Conservation (phyloP, 208 protist species). For the Acanthamoeba castellanii region DNA sequence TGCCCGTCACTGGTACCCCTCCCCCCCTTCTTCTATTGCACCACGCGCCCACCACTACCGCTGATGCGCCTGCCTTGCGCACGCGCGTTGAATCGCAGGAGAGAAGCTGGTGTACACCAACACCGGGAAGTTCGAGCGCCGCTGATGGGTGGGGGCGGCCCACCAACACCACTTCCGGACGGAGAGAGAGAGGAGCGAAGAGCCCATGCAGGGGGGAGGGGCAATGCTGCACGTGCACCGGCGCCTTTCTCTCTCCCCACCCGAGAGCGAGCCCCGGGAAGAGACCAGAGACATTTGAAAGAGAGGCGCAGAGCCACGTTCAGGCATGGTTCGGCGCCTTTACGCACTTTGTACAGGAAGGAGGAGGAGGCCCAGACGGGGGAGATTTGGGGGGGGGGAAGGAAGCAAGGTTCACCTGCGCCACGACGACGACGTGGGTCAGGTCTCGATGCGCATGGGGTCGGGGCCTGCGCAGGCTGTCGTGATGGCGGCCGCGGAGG, state of each 20-base stretch:
- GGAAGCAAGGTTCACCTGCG: neutral
- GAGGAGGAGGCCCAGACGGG: neutral
- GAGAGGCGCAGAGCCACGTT: too few species aligned
- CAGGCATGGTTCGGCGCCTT: too few species aligned
- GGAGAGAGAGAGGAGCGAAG: neutral
- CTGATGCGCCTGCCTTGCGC: too few species aligned
- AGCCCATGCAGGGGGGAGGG: too few species aligned
- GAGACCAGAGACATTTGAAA: too few species aligned
- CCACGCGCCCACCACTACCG: too few species aligned
- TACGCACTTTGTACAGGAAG: neutral
- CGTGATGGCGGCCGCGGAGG: neutral
- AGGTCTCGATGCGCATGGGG: neutral
- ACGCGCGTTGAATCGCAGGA: neutral
- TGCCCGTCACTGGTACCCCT: neutral
- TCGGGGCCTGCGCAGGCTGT: neutral
- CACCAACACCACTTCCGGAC: neutral
- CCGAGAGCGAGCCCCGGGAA: too few species aligned
- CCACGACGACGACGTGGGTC: too few species aligned
- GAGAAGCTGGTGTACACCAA: slow-evolving; percentile 9
- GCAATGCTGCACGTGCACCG: too few species aligned
- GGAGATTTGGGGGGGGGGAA: neutral
- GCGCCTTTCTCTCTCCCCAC: too few species aligned
- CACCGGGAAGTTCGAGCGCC: neutral
- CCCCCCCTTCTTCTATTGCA: too few species aligned
- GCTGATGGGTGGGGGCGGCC: neutral